A percentile compares a stretch with the other conserved stretches of the same genome.
Evolutionary conservation across 1,284 basidiomycete species (phyloP).

Genomic region (Trichosporon sp.): DNA sequence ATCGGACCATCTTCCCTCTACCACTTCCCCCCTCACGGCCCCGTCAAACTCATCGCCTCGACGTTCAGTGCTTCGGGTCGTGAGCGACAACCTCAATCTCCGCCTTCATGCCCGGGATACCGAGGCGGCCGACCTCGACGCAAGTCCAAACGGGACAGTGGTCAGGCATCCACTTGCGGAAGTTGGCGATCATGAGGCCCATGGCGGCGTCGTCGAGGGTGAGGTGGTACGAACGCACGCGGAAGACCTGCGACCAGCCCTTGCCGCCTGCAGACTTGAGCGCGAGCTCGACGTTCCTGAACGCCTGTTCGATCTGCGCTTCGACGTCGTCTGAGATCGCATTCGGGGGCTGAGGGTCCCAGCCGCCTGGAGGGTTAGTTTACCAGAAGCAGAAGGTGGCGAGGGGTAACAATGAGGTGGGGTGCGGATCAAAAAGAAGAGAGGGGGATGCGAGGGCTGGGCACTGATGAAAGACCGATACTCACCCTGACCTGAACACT

Average conservation of each 20-base stretch:
- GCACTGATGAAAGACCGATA: background rate
- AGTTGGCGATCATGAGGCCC: constrained; percentile 33
- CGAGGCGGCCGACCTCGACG: constrained; percentile 35
- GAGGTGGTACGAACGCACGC: constrained; percentile 38
- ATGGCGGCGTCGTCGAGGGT: constrained; percentile 33
- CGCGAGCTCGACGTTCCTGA: constrained; percentile 38
- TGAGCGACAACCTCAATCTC: constrained; percentile 44
- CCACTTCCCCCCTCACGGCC: too few species aligned
- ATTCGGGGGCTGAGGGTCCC: constrained; percentile 34
- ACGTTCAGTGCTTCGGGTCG: constrained; percentile 16
- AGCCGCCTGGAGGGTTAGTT: constrained; percentile 32
- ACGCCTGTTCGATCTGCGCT: constrained; percentile 43
- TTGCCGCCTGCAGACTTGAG: constrained; percentile 39
- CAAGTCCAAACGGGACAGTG: constrained; percentile 43
- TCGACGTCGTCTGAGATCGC: constrained; percentile 31
- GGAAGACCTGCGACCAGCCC: constrained; percentile 40
- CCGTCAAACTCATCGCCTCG: background rate
- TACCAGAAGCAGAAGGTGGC: too few species aligned
- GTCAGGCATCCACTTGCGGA: constrained; percentile 37
- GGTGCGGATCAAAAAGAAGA: too few species aligned
- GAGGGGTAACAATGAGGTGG: too few species aligned
- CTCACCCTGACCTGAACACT: constrained; percentile 41
- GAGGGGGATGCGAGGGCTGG: too few species aligned
- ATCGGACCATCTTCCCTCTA: too few species aligned
- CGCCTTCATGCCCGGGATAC: constrained; percentile 37